phyloP scores from a whole-genome alignment of 2,329 filamentous ascomycete species.

The Penicillium concentricum region DNA sequence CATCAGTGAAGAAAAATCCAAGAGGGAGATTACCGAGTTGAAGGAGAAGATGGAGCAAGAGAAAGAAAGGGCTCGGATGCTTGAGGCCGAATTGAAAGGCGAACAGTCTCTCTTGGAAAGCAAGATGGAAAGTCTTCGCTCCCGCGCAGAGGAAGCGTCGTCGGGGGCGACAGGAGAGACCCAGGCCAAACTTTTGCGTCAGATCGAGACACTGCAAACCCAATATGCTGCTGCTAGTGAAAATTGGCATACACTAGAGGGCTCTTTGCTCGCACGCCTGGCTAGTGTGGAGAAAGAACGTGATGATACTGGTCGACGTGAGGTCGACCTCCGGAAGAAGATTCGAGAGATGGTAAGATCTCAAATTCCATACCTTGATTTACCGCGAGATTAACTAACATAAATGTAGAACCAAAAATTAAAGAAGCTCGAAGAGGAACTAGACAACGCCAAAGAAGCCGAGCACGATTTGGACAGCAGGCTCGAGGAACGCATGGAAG shows the following conservation, averaged over 20 bases:
- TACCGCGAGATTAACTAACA: conserved; percentile 1
- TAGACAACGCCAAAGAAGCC: conserved; percentile 61
- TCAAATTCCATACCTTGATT: not conserved
- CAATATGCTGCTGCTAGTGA: conserved; percentile 93
- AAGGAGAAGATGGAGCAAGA: conserved; percentile 72
- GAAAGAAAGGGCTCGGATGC: conserved; percentile 64
- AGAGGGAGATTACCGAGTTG: conserved; percentile 67
- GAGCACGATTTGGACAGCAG: conserved; percentile 50
- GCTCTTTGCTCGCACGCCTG: conserved; percentile 75
- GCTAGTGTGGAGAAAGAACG: conserved; percentile 82
- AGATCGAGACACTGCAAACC: conserved; percentile 92
- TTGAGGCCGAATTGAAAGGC: conserved; percentile 75
- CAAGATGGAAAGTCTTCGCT: conserved; percentile 83
- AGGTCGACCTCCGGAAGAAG: conserved; percentile 85
- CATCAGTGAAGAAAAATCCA: conserved; percentile 67
- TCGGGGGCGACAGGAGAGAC: conserved; percentile 78
- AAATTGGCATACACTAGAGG: conserved; percentile 97
- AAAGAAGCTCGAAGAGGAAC: conserved; percentile 74
- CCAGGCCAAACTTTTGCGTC: conserved; percentile 84
- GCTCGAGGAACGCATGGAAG: conserved; percentile 64
- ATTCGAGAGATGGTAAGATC: conserved; percentile 74
- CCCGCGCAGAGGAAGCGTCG: conserved; percentile 82
- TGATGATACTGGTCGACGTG: conserved; percentile 78
- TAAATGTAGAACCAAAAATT: conserved; percentile 59
- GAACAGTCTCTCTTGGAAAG: conserved; percentile 77